Conservation (phyloP, 1,284 basidiomycete species). For the Microbotryum silenes-acaulis region DNA sequence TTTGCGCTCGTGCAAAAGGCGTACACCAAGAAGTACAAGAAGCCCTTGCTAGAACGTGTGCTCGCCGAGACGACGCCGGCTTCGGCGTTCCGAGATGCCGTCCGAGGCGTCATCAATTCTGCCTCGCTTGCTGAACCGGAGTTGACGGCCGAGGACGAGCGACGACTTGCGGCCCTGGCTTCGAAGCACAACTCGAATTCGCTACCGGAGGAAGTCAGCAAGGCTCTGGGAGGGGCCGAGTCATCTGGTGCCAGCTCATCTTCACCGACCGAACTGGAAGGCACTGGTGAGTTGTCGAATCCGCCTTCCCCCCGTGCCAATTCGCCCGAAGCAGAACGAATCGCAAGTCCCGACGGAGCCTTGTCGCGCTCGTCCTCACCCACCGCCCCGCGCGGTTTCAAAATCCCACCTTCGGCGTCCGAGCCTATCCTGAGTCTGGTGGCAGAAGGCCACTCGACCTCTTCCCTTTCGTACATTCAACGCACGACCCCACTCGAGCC, state of each 20-base stretch:
- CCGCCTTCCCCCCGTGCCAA: slow-evolving; percentile 19
- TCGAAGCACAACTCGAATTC: not conserved
- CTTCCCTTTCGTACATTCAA: slow-evolving; percentile 13
- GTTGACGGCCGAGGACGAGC: slow-evolving; percentile 3
- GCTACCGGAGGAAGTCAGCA: not conserved
- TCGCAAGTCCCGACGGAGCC: not conserved
- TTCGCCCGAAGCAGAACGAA: not conserved
- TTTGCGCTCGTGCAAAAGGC: slow-evolving; percentile 12
- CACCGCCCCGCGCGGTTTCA: too few species aligned
- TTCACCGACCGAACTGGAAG: slow-evolving; percentile 3
- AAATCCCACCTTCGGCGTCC: not conserved
- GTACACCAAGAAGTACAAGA: slow-evolving; percentile 19
- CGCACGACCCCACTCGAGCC: slow-evolving; percentile 13
- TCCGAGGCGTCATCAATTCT: slow-evolving; percentile 5
- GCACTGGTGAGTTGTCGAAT: slow-evolving; percentile 23
- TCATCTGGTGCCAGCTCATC: not conserved
- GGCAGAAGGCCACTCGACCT: not conserved
- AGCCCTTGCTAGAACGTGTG: slow-evolving; percentile 2
- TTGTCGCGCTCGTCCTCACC: not conserved
- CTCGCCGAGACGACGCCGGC: not conserved
- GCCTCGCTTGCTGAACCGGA: slow-evolving; percentile 11
- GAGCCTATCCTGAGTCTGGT: not conserved
- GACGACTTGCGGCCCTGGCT: slow-evolving; percentile 4
- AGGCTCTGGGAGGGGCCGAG: not conserved
- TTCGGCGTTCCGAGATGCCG: slow-evolving; percentile 2